Base-by-base conservation (phyloP, 148 eudicot species). In the Rhododendron simsii region DNA sequence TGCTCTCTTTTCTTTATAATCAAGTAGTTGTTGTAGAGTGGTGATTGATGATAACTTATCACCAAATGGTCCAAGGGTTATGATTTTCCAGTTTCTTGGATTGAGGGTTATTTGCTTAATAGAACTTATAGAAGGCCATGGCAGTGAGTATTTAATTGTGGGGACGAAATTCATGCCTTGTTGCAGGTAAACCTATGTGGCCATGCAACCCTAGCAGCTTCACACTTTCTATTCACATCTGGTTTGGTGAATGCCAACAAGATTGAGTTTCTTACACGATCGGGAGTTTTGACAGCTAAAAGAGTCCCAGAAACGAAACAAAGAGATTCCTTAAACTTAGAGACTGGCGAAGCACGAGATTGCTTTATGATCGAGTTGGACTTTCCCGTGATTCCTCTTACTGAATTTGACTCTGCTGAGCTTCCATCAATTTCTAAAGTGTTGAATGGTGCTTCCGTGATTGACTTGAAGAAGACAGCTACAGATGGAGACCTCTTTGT, bases 131-230 rank as follows among this genome's bases (percentile, higher is more conserved):
- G 9, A 16, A 50, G 15, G 53, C 65, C 41, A 7, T 55, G 71
- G 71, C 73, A 55, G 61, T 55, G 28, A 14, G 84, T 81, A 57
- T 81, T 57, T 35, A 21, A 81, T 20, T 37, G 9, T 9, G 8
- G 48, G 23, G 26, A 57, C 15, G 59, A 26, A 14, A 48, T 78
- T 79, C 18, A 21, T 63, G 63, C n/a, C 26, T 86, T 5, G 61
- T 81, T 86, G 84, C 93, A 96, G 98, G 95, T 95, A 4, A 48
- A 91, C 78, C 90, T 96, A 16, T 96, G 99, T 87, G 99, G 99
- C n/a, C 99, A 95, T 88, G 99, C 95, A 86, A 96, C 99, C 65
- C 87, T 96, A 90, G 99, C 99, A 71, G 95, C 99, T 63, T 86
- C 99, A 15, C 96, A 95, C 89, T 90, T 90, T 79, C 94, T 96